A percentile compares a stretch with the other conserved stretches of the same genome.
Conservation (phyloP, 345 rosid species). For the Aquilaria yunnanensis region DNA sequence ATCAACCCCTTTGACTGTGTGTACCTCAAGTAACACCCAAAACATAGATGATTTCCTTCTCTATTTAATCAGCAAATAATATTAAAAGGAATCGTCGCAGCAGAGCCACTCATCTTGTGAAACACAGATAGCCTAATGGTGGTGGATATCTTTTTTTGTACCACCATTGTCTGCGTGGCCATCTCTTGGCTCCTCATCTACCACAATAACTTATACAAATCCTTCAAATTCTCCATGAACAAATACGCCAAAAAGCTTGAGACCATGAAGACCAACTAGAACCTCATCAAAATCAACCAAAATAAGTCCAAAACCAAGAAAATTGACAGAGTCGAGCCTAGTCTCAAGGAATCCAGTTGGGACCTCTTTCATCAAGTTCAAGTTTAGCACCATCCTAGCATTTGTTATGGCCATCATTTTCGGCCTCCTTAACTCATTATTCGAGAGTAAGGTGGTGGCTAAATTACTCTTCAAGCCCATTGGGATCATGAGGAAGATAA, state of each 20-base stretch:
- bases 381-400: conserved; percentile 96
- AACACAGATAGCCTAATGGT: conserved; percentile 81
- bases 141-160: conserved; percentile 84
- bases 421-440: conserved; percentile 79
- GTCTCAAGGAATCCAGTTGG: conserved; percentile 87
- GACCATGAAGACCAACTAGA: conserved; percentile 71
- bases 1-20: no score
- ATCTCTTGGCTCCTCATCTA: conserved; percentile 96
- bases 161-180: conserved; percentile 86
- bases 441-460: conserved; percentile 93
- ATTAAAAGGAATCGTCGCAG: no score
- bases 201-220: conserved; percentile 88
- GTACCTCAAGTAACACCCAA: no score
- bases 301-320: conserved; percentile 92
- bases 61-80: no score
- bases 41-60: no score
- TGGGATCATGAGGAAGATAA: conserved; percentile 79
- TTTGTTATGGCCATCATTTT: conserved; percentile 85
- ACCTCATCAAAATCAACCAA: conserved; percentile 32
- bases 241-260: conserved; percentile 94
- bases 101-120: no score
- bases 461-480: conserved; percentile 81
- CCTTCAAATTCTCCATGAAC: conserved; percentile 90
- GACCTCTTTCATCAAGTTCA: conserved; percentile 97
- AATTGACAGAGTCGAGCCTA: conserved; percentile 93